Evolutionary conservation across 768 basidiomycete genomes (phyloP), one percentile per base, ranked within the genome.

Genomic region (Filobasidium floriforme): DNA sequence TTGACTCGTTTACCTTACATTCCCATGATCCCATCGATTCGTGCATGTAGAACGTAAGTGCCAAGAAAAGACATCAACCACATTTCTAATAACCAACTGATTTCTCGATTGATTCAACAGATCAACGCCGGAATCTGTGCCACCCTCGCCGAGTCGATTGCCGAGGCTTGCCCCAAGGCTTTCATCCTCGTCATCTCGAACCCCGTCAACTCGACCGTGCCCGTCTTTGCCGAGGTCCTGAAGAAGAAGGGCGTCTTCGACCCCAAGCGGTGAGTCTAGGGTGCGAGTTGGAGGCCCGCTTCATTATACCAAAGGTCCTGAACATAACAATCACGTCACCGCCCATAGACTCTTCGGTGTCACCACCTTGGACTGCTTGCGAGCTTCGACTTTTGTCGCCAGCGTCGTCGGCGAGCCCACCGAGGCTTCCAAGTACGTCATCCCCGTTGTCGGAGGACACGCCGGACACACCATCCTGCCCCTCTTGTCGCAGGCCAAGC

Each of bases 121-220:
- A 96, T 93, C 83, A 99, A 99, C 81, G 96, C 91, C 65, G 92
- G 92, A 57, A 99, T 99, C 77, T 89, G 97, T 66, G 87, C 87
- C 72, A 90, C 91, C 74, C 86, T 99, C 66, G 94, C 93, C 18
- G 88, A 85, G 41, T 92, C 89, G 40, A 89, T 92, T 73, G 93
- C 94, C 18, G 86, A 84, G 18, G 76, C 81, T 59, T 85, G 86
- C 51, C 94, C 94, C 67, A 92, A 92, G 76, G 96, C 96, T 24
- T 88, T 89, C 73, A 85, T 98, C 54, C 85, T 92, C 59, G 92
- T 99, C 71, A 98, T 99, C 80, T 94, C 96, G 73, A 99, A 99
- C 83, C 96, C 96, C 40, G 94, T 99, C 77, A 98, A 99, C 85
- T 97, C 94, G 51, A 97, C 96, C 44, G 94, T 98, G 44, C 96